Conservation (phyloP, 2,329 filamentous ascomycete species). For the Fusarium chaquense region DNA sequence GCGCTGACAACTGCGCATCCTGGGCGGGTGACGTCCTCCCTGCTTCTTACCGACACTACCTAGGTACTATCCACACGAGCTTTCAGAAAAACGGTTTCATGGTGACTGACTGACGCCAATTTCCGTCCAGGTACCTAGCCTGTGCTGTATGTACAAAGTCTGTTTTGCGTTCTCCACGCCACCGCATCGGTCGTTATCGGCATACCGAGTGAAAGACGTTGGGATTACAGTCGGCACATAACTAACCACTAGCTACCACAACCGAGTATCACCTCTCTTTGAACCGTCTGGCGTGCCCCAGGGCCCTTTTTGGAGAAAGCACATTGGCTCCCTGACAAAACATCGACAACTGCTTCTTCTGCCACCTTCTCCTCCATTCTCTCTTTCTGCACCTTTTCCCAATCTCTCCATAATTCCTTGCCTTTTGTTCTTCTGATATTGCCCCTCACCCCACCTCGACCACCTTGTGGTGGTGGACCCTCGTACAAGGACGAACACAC, state of each 20-base stretch:
- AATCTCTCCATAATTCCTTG: constrained; percentile 35
- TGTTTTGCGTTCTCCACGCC: constrained; percentile 38
- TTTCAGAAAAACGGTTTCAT: constrained; percentile 35
- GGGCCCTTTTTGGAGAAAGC: constrained; percentile 16
- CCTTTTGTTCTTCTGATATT: constrained; percentile 19
- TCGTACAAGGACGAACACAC: constrained; percentile 30
- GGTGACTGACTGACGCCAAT: constrained; percentile 34
- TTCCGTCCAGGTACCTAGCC: not conserved
- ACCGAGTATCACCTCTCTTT: constrained; percentile 11
- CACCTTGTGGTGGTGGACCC: constrained; percentile 36
- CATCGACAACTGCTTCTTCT: constrained; percentile 28
- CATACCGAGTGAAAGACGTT: constrained; percentile 36
- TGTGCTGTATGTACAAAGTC: constrained; percentile 5
- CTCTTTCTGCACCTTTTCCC: constrained; percentile 27
- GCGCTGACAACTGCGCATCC: constrained; percentile 33
- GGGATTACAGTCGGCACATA: constrained; percentile 31
- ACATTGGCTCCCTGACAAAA: constrained; percentile 25
- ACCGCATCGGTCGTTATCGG: constrained; percentile 47
- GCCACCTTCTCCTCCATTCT: constrained; percentile 27
- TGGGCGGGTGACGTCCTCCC: constrained; percentile 33
- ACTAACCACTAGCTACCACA: constrained; percentile 25
- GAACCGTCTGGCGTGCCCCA: constrained; percentile 4
- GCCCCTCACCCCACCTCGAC: constrained; percentile 38
- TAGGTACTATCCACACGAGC: constrained; percentile 2
- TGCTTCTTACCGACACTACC: constrained; percentile 33